phyloP scores from a whole-genome alignment of 2,329 filamentous ascomycete species.

The Hypoxylon sp. region DNA sequence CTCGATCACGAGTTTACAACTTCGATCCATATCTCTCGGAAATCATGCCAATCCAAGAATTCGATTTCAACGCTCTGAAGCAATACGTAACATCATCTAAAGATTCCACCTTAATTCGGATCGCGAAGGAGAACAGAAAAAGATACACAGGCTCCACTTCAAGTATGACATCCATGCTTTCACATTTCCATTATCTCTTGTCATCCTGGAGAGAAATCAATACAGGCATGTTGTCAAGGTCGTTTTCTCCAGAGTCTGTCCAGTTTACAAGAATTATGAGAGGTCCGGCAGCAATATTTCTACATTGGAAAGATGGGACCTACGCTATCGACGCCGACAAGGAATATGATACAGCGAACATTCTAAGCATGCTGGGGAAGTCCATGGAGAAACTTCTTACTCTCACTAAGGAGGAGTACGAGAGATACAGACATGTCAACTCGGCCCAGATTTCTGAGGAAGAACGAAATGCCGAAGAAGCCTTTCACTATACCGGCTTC shows the following conservation, averaged over 20 bases:
- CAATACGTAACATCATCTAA: slow-evolving; percentile 93
- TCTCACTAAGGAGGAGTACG: slow-evolving; percentile 83
- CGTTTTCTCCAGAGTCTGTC: slow-evolving; percentile 72
- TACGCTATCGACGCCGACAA: slow-evolving; percentile 99
- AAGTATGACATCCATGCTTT: slow-evolving; percentile 90
- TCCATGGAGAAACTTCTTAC: slow-evolving; percentile 98
- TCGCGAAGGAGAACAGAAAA: slow-evolving; percentile 76
- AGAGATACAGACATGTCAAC: slow-evolving; percentile 81
- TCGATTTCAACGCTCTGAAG: slow-evolving; percentile 89
- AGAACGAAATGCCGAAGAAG: slow-evolving; percentile 79
- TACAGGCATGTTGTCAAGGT: slow-evolving; percentile 74
- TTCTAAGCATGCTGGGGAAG: slow-evolving; percentile 92
- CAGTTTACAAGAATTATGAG: slow-evolving; percentile 81
- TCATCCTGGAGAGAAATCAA: slow-evolving; percentile 86
- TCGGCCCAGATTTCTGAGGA: slow-evolving; percentile 79
- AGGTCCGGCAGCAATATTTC: slow-evolving; percentile 83
- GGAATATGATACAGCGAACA: slow-evolving; percentile 85
- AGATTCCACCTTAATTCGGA: slow-evolving; percentile 78
- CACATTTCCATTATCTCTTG: slow-evolving; percentile 93
- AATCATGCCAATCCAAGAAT: slow-evolving; percentile 94
- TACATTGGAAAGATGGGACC: slow-evolving; percentile 84
- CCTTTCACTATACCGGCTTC: slow-evolving; percentile 89
- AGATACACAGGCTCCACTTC: slow-evolving; percentile 97
- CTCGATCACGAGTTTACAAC: slow-evolving; percentile 89
- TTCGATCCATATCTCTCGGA: slow-evolving; percentile 94